Percentiles rank a stretch among this genome's conserved stretches.
phyloP scores from a whole-genome alignment of 768 basidiomycete genomes.

The Naganishia antarctica region DNA sequence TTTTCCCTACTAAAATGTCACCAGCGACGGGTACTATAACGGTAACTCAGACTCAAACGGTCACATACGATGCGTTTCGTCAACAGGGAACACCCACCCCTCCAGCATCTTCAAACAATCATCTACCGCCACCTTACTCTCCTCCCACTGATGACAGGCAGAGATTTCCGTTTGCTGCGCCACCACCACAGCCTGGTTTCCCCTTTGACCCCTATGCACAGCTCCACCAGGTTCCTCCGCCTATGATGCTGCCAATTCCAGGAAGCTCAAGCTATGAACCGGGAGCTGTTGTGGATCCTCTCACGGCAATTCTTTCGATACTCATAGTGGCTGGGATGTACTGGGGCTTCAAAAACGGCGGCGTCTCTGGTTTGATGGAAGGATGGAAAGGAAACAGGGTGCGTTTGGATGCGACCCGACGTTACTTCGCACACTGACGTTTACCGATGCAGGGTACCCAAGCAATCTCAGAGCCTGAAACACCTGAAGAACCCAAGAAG shows the following conservation, averaged over 20 bases:
- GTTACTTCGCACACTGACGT: too few relatives aligned
- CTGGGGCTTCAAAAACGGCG: conserved; percentile 23
- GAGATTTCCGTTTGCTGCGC: background rate
- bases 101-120: too few relatives aligned
- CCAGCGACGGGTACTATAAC: background rate
- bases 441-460: too few relatives aligned
- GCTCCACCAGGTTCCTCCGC: background rate
- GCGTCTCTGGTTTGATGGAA: background rate
- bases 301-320: conserved; percentile 18
- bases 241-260: background rate
- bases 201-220: background rate
- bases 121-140: background rate
- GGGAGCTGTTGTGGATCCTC: conserved; percentile 16
- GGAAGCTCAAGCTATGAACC: conserved; percentile 6
- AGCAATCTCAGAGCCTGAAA: background rate
- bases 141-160: background rate
- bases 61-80: background rate
- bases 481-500: conserved; percentile 13
- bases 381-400: too few relatives aligned
- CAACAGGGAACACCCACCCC: background rate
- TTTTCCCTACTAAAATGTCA: conserved; percentile 1
- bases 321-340: conserved; percentile 20
- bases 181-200: conserved; percentile 10
- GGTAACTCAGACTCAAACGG: conserved; percentile 10
- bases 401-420: too few relatives aligned